These are phyloP conservation scores for Marchantia paleacea DNA, from an alignment of 225 moss, liverwort and hornwort genomes.

Conservation along the genomic window DNA sequence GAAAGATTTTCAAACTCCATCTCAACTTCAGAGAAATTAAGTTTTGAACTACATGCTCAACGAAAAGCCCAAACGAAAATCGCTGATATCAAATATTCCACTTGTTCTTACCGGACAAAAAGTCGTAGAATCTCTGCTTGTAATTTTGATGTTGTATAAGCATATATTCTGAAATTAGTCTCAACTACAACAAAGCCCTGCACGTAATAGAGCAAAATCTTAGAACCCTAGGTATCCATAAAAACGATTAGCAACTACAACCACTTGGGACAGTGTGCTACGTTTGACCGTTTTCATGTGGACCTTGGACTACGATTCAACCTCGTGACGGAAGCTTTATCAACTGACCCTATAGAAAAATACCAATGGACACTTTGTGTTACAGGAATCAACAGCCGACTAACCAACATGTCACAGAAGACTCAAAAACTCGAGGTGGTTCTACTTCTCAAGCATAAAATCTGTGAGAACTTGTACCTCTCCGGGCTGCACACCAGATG, in stretches of 20 bases:
- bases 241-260: no score
- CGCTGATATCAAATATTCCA: not conserved
- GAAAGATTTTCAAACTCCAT: no score
- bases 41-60: not conserved
- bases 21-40: not conserved
- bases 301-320: no score
- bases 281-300: no score
- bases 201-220: not conserved
- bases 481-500: slow-evolving; percentile 52
- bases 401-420: no score
- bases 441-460: no score
- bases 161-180: slow-evolving; percentile 93
- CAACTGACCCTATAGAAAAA: no score
- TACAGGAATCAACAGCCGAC: no score
- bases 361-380: no score
- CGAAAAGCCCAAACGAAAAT: not conserved
- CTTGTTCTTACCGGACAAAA: slow-evolving; percentile 55
- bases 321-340: no score
- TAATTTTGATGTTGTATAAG: slow-evolving; percentile 81
- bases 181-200: slow-evolving; percentile 92
- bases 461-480: slow-evolving; percentile 38
- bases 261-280: no score
- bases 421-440: no score
- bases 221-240: not conserved
- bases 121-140: slow-evolving; percentile 84